Evolutionary conservation across 2,329 filamentous ascomycete genomes (phyloP), one percentile per base, ranked within the genome.

Genomic region (Xylariales sp.): DNA sequence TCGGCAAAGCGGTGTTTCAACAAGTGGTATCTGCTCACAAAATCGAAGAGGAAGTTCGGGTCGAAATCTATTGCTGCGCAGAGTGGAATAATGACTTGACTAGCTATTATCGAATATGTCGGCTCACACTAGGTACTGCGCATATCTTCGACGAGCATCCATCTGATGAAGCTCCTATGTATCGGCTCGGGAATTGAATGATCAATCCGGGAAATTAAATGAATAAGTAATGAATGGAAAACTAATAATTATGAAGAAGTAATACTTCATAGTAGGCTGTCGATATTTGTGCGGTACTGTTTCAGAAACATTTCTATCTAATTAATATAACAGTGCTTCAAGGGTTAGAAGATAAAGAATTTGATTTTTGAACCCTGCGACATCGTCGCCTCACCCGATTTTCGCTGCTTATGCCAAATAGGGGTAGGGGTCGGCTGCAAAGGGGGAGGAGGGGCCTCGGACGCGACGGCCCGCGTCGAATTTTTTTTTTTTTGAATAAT

Each of bases 81-180:
- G 43, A 7, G 30, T 30, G 8, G 23, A 54, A 7, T 30, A 34
- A 48, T 30, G 18, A 60, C n/a, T 60, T 36, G 12, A 45, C 10
- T 39, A 12, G 48, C 48, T 41, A 18, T 49, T 45, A 36, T 53
- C n/a, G 6, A 9, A 53, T 41, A 43, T 46, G n/a, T n/a, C 3
- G 52, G 50, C 54, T 63, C 28, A 59, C n/a, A 41, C 39, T 41
- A 41, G 39, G 48, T 54, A 48, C 32, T 45, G 2, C 9, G 8
- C 1, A 43, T 30, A 6, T 59, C 9, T 43, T 55, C 6, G 3
- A 14, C 43, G 16, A 32, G 10, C 30, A 53, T 32, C 12, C 50
- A 36, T 2, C 30, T 39, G 9, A 59, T 14, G 7, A 16, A 46
- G 54, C 62, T 59, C 30, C 23, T 5, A 45, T 58, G 32, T 46